Evolutionary conservation across 108 stramenopile genomes (phyloP).

Genomic region (Nannochloropsis salina): DNA sequence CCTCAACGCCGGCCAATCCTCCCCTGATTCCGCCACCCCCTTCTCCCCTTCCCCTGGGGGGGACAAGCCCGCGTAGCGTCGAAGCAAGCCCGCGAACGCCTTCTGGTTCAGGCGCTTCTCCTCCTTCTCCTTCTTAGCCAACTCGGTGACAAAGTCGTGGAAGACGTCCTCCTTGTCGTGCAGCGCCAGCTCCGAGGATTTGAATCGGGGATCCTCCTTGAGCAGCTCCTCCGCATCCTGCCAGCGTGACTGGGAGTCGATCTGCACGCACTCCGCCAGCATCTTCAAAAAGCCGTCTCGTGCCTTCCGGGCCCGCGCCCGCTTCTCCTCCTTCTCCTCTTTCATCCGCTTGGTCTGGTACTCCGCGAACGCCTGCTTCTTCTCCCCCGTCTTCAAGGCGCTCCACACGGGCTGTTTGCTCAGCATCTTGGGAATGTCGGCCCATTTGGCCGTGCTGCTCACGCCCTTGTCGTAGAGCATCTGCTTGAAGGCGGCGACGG

Average conservation of each 20-base stretch:
- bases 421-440: not conserved
- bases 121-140: slow-evolving; percentile 52
- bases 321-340: slow-evolving; percentile 49
- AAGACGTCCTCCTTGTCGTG: slow-evolving; percentile 50
- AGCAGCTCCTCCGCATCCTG: slow-evolving; percentile 49
- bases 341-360: slow-evolving; percentile 54
- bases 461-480: slow-evolving; percentile 43
- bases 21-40: not conserved
- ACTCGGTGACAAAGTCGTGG: slow-evolving; percentile 52
- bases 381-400: slow-evolving; percentile 45
- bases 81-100: not conserved
- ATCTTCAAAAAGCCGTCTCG: slow-evolving; percentile 54
- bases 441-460: slow-evolving; percentile 45
- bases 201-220: slow-evolving; percentile 45
- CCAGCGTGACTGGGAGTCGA: slow-evolving; percentile 51
- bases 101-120: slow-evolving; percentile 1
- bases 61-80: not conserved
- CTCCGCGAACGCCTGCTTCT: slow-evolving; percentile 51
- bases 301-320: slow-evolving; percentile 41
- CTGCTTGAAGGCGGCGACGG: slow-evolving; percentile 45
- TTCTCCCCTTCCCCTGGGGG: not conserved
- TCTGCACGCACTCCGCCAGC: slow-evolving; percentile 52
- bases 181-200: slow-evolving; percentile 37
- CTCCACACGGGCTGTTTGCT: slow-evolving; percentile 34
- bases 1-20: not conserved